phyloP scores from a whole-genome alignment of 306 rosid genomes.

The Cyclanthera cordifolia region DNA sequence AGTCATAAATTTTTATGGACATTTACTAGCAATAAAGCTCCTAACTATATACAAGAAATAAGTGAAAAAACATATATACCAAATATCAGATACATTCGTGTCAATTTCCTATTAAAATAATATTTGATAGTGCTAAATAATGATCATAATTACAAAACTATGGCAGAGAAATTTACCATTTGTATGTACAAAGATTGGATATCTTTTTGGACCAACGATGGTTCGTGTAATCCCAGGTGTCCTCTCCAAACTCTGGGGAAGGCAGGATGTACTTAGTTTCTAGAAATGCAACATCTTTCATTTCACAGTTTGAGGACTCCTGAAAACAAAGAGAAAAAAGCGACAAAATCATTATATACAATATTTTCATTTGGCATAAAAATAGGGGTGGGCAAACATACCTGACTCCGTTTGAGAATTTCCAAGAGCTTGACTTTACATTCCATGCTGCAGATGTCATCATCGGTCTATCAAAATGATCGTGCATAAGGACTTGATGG shows the following conservation, averaged over 20 bases:
- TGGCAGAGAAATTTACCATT: constrained; percentile 44
- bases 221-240: constrained; percentile 60
- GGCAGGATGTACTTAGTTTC: constrained; percentile 22
- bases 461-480: constrained; percentile 49
- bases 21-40: constrained; percentile 7
- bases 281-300: constrained; percentile 26
- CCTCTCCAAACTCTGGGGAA: constrained; percentile 42
- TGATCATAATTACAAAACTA: background rate
- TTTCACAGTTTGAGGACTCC: constrained; percentile 30
- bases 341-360: constrained; percentile 13
- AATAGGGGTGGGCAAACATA: constrained; percentile 8
- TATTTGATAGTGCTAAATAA: background rate
- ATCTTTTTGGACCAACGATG: constrained; percentile 58
- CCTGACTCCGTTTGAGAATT: constrained; percentile 35
- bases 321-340: constrained; percentile 18
- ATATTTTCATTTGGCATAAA: constrained; percentile 4
- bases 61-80: background rate
- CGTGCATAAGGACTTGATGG: constrained; percentile 11
- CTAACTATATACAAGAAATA: background rate
- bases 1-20: background rate
- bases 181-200: constrained; percentile 62
- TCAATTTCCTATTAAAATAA: background rate
- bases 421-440: constrained; percentile 66
- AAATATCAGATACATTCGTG: constrained; percentile 13
- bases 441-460: constrained; percentile 84